Conservation (phyloP, 768 basidiomycete species). For the Porpolomopsis calyptriformis region DNA sequence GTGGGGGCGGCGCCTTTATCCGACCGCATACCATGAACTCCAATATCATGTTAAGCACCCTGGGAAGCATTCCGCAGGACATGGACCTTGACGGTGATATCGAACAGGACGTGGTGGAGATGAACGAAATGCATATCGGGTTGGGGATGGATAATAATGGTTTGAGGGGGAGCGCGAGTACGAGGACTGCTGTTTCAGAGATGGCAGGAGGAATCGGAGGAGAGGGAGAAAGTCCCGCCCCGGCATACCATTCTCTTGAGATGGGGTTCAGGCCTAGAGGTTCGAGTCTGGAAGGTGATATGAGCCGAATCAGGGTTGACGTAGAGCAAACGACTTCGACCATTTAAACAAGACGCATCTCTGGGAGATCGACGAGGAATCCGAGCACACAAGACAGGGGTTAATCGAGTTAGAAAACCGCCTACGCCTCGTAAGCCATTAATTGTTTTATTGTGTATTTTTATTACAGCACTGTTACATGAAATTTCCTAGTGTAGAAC, state of each 20-base stretch:
- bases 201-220: background rate
- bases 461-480: background rate
- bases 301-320: slow-evolving; percentile 46
- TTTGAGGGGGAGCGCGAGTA: slow-evolving; percentile 43
- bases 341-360: slow-evolving; percentile 22
- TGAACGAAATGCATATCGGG: slow-evolving; percentile 47
- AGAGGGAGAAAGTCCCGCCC: slow-evolving; percentile 38
- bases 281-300: slow-evolving; percentile 23
- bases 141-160: slow-evolving; percentile 41
- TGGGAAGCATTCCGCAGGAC: slow-evolving; percentile 48
- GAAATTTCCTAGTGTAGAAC: background rate
- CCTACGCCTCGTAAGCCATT: background rate
- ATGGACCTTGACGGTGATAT: slow-evolving; percentile 22
- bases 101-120: slow-evolving; percentile 44
- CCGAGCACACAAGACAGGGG: too few species aligned
- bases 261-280: slow-evolving; percentile 30
- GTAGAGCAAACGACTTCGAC: slow-evolving; percentile 50
- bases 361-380: background rate
- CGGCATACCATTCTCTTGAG: slow-evolving; percentile 43
- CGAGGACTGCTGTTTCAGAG: slow-evolving; percentile 11
- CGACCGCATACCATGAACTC: slow-evolving; percentile 37
- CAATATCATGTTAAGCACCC: slow-evolving; percentile 52
- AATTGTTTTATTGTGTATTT: background rate
- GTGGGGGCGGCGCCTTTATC: slow-evolving; percentile 22
- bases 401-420: too few species aligned